Conservation (phyloP, 1,284 basidiomycete genomes). For the Sparassis latifolia region DNA sequence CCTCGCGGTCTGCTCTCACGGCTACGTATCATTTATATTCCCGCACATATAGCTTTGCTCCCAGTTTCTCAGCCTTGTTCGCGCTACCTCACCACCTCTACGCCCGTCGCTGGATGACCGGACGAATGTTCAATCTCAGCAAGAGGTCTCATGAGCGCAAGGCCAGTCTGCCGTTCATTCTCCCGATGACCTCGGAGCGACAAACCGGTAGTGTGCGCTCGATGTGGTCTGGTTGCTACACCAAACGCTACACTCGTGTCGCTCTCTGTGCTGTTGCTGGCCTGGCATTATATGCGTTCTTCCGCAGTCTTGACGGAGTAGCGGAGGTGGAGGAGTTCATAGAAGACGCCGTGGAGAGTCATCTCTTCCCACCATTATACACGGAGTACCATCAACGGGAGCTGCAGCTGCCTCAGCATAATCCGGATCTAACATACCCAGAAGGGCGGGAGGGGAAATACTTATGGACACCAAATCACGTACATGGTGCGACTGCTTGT, state of each 20-base stretch:
- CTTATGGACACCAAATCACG: constrained; percentile 44
- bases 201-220: neutral
- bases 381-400: constrained; percentile 39
- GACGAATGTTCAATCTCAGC: no score
- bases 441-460: constrained; percentile 40
- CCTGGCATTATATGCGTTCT: neutral
- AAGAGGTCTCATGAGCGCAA: neutral
- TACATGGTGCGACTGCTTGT: constrained; percentile 25
- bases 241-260: neutral
- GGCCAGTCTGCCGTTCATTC: neutral
- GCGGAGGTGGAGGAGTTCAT: neutral
- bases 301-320: neutral
- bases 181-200: neutral
- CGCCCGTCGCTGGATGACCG: neutral
- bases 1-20: no score
- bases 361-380: constrained; percentile 37
- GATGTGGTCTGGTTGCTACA: neutral
- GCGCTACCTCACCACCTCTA: neutral
- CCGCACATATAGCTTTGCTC: no score
- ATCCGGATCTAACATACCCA: constrained; percentile 32
- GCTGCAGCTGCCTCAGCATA: constrained; percentile 39
- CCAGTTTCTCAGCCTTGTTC: neutral
- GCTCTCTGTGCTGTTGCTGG: neutral
- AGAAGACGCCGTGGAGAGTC: neutral
- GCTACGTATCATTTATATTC: no score